Base-by-base conservation (phyloP, 352 stramenopile species). In the Phytophthora boehmeriae region DNA sequence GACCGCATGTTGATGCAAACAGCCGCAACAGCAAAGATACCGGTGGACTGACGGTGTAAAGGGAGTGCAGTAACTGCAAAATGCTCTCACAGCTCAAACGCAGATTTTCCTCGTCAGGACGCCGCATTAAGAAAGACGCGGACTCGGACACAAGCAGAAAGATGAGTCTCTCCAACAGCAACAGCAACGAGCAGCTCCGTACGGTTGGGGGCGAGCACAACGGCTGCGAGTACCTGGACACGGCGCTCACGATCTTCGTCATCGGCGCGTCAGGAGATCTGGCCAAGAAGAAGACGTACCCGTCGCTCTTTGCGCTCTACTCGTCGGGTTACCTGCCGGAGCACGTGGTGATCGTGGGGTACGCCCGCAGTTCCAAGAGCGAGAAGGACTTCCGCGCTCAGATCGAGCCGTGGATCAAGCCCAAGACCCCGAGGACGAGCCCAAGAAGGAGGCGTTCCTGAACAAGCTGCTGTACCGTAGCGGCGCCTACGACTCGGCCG, bases 271-370 rank as follows among this genome's bases (percentile, higher is more conserved):
- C 89, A 11, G 89, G 89, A 48, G 88, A 96, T 60, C 76, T 96
- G 51, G 89, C 89, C 59, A 96, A 95, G 78, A 93, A 95, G 75
- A 96, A 96, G 71, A 97, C 91, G 52, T 97, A 96, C 62, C 91
- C 91, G 49, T 95, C 91, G 41, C 81, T 97, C 59, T 97, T 97
- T 61, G 77, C 88, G 19, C 76, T 97, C 27, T 97, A 90, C 73
- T 56, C 60, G 10, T 73, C 83, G 47, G 83, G 78, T 11, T 94
- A 93, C 68, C 74, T 97, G 53, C 89, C 88, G 0, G 67, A 89
- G 57, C 80, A 95, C 60, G 86, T 86, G 19, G 78, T 90, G 41
- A 91, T 97, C 62, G 77, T 95, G 43, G 91, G 89, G 52, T 97
- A 94, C 63, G 90, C 91, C 28, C 83, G 88, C 42, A 90, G 72